Evolutionary conservation across 2,329 filamentous ascomycete species (phyloP), one percentile per base, ranked within the genome.

Genomic region (Verticillium nonalfalfae): DNA sequence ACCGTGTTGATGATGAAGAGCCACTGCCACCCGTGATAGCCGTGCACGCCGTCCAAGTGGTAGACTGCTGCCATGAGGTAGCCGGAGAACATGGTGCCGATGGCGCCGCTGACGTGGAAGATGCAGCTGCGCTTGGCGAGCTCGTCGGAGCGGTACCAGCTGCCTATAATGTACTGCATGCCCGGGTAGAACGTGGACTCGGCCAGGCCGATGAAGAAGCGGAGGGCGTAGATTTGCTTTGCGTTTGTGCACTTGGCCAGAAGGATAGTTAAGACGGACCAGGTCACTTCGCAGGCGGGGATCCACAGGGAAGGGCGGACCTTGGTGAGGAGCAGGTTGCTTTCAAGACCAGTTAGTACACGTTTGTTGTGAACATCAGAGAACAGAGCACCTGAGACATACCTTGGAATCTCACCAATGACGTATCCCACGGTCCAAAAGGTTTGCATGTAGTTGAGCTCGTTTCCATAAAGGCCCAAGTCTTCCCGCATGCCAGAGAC

Each of bases 1-100:
- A 84, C 72, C 0, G 80, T 81, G 65, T 86, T 82, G 52, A 85
- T 81, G 45, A 87, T 80, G 61, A 86, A 87, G 0, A 86, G 73
- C 82, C 79, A 82, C 63, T 79, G 73, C 82, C 82, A 85, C 0
- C 82, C 82, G 0, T 77, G 71, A 67, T 79, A 77, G 0, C 74
- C 74, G 6, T 69, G 61, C 1, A 63, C 64, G 4, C 74, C 74
- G 21, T 75, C 68, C 45, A 78, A 66, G n/a, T 65, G 68, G 39
- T 74, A 74, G 1, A 77, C 70, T 0, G 69, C 73, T 0, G 75
- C 73, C 65, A 76, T 73, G 7, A 76, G 63, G 59, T 76, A 75
- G 0, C 74, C 72, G 0, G 63, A 67, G 59, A 71, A 70, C 69
- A 70, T 70, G 7, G 61, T 62, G 0, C 68, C 69, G 1, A 70